Evolutionary conservation across 768 basidiomycete species (phyloP).

Genomic region (Rhodotorula taiwanensis): DNA sequence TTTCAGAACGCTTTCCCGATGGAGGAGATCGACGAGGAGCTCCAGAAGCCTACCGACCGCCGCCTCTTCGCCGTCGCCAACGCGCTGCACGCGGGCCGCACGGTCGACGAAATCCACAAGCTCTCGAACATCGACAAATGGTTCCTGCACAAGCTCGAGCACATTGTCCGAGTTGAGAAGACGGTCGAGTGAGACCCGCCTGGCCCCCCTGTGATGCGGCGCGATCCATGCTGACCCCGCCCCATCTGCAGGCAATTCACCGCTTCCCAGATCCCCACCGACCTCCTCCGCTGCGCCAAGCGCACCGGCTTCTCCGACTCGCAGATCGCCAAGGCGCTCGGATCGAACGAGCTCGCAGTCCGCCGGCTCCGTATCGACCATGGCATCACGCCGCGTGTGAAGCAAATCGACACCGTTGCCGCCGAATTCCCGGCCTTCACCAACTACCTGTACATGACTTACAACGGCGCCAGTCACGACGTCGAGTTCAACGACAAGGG

Average conservation of each 20-base stretch:
- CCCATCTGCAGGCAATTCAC: constrained; percentile 15
- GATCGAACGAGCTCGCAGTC: constrained; percentile 87
- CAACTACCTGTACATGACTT: constrained; percentile 97
- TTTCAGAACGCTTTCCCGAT: constrained; percentile 49
- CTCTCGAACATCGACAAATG: constrained; percentile 98
- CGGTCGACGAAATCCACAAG: constrained; percentile 91
- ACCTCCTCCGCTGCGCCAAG: constrained; percentile 71
- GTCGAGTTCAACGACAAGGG: constrained; percentile 81
- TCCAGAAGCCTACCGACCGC: constrained; percentile 90
- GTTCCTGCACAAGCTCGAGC: constrained; percentile 84
- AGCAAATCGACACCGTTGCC: constrained; percentile 98
- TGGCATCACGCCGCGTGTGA: constrained; percentile 80
- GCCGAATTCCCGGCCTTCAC: constrained; percentile 98
- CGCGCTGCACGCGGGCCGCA: constrained; percentile 86
- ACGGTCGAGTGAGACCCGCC: constrained; percentile 55
- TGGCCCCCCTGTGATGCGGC: not conserved
- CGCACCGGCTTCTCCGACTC: constrained; percentile 94
- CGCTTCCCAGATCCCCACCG: constrained; percentile 44
- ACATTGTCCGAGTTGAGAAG: constrained; percentile 75
- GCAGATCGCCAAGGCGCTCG: constrained; percentile 71
- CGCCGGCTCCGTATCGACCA: constrained; percentile 79
- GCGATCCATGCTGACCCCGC: not conserved
- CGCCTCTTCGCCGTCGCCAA: constrained; percentile 93
- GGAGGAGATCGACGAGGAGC: constrained; percentile 85
- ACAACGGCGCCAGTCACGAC: constrained; percentile 94